Evolutionary conservation across 805 yeast species (phyloP).

Genomic region (Yarrowia bubula): DNA sequence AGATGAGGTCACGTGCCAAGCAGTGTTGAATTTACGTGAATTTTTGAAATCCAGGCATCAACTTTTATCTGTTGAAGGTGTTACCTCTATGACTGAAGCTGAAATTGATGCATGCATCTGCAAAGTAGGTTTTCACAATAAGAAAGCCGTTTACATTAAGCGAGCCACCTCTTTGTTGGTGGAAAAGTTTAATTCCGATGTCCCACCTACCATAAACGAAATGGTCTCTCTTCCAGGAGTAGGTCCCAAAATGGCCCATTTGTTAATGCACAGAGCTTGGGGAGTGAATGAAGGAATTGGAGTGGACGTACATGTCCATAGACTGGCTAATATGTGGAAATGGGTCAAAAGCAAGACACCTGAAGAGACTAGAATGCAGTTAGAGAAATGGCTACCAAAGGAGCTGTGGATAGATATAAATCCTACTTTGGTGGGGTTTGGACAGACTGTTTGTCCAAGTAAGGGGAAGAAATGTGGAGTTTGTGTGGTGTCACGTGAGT

Average conservation of each 20-base stretch:
- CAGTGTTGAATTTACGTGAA: slow-evolving; percentile 60
- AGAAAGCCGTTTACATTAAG: slow-evolving; percentile 72
- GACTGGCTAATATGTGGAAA: slow-evolving; percentile 74
- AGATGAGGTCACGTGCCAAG: slow-evolving; percentile 77
- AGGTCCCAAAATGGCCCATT: slow-evolving; percentile 92
- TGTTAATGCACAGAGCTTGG: slow-evolving; percentile 84
- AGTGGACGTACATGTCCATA: slow-evolving; percentile 86
- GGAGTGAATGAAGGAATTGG: slow-evolving; percentile 74
- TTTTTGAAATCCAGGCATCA: slow-evolving; percentile 47
- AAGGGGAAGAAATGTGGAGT: slow-evolving; percentile 64
- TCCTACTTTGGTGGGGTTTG: slow-evolving; percentile 87
- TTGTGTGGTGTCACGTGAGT: slow-evolving; percentile 55
- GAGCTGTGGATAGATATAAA: slow-evolving; percentile 81
- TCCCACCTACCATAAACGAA: slow-evolving; percentile 69
- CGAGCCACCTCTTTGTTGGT: slow-evolving; percentile 54
- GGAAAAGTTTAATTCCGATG: slow-evolving; percentile 57
- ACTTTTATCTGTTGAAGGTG: slow-evolving; percentile 38
- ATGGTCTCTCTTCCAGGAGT: slow-evolving; percentile 79
- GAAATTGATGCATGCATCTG: slow-evolving; percentile 64
- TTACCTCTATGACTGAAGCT: slow-evolving; percentile 42
- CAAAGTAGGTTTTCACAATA: slow-evolving; percentile 82
- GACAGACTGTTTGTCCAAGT: slow-evolving; percentile 82
- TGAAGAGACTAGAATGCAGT: slow-evolving; percentile 64
- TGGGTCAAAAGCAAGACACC: slow-evolving; percentile 62
- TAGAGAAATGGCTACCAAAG: slow-evolving; percentile 72